Conservation (phyloP, 305 asterid species). For the Fraxinus platypoda region DNA sequence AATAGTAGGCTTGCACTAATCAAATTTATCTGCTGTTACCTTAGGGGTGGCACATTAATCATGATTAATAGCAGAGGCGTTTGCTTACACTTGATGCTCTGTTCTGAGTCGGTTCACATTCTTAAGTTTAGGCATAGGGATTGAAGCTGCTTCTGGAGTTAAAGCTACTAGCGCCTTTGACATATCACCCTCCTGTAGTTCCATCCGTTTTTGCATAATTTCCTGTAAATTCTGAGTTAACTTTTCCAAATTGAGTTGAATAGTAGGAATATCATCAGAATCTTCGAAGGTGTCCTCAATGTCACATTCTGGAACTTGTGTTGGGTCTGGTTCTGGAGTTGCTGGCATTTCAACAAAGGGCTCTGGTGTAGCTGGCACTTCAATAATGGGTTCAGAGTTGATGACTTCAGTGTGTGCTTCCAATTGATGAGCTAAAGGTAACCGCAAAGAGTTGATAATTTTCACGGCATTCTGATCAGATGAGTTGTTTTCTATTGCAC, state of each 20-base stretch:
- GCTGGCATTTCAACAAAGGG: conserved; percentile 56
- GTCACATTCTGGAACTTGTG: conserved; percentile 46
- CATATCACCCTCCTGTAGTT: conserved; percentile 66
- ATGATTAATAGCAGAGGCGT: conserved; percentile 2
- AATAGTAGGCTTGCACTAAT: conserved; percentile 8
- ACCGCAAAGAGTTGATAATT: conserved; percentile 46
- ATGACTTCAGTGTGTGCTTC: conserved; percentile 32
- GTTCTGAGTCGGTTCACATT: conserved; percentile 89
- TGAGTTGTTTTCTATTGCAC: conserved; percentile 43
- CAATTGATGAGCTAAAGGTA: conserved; percentile 48
- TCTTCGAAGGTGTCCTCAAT: conserved; percentile 71
- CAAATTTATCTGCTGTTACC: conserved; percentile 14
- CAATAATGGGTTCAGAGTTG: conserved; percentile 49
- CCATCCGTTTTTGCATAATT: conserved; percentile 58
- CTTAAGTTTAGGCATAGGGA: conserved; percentile 91
- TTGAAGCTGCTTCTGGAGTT: conserved; percentile 81
- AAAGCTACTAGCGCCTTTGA: conserved; percentile 91
- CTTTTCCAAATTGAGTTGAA: conserved; percentile 76
- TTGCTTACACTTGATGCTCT: conserved; percentile 47
- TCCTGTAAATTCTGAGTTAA: conserved; percentile 78
- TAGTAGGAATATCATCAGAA: conserved; percentile 67
- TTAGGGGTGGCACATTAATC: conserved; percentile 11
- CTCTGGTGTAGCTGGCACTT: conserved; percentile 11
- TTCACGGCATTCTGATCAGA: conserved; percentile 43
- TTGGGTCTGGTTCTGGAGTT: conserved; percentile 49